These are phyloP conservation scores for Leccinum pachyderme DNA, from an alignment of 1,284 basidiomycete genomes.

Conservation along the genomic window DNA sequence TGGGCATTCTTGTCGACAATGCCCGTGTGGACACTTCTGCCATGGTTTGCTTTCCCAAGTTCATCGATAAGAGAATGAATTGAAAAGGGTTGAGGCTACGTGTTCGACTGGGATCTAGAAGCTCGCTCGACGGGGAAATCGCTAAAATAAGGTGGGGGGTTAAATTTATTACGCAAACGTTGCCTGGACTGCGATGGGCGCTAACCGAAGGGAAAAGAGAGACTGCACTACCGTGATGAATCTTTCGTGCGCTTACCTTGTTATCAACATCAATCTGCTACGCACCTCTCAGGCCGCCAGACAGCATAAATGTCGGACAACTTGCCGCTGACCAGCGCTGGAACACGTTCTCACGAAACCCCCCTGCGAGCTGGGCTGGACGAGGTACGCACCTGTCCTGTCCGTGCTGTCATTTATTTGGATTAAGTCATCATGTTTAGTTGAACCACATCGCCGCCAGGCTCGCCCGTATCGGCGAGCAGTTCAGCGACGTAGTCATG, in stretches of 20 bases:
- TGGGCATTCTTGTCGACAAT: constrained; percentile 31
- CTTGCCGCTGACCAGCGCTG: not conserved
- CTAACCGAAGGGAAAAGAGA: not conserved
- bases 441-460: constrained; percentile 23
- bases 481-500: constrained; percentile 35
- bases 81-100: constrained; percentile 6
- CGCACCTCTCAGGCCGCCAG: not conserved
- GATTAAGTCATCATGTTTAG: constrained; percentile 8
- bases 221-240: constrained; percentile 11
- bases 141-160: constrained; percentile 15
- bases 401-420: not conserved
- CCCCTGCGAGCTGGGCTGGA: constrained; percentile 25
- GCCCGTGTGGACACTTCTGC: constrained; percentile 24
- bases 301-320: constrained; percentile 8
- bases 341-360: constrained; percentile 18
- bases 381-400: constrained; percentile 19
- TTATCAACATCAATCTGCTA: constrained; percentile 1
- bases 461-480: constrained; percentile 27
- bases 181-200: constrained; percentile 6
- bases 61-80: constrained; percentile 28
- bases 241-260: constrained; percentile 1
- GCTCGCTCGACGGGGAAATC: constrained; percentile 10
- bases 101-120: constrained; percentile 17
- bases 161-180: constrained; percentile 16
- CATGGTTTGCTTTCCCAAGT: constrained; percentile 23